Conservation (phyloP, 1,139 yeast genomes). For the Yamadazyma kanchanaburiensis region DNA sequence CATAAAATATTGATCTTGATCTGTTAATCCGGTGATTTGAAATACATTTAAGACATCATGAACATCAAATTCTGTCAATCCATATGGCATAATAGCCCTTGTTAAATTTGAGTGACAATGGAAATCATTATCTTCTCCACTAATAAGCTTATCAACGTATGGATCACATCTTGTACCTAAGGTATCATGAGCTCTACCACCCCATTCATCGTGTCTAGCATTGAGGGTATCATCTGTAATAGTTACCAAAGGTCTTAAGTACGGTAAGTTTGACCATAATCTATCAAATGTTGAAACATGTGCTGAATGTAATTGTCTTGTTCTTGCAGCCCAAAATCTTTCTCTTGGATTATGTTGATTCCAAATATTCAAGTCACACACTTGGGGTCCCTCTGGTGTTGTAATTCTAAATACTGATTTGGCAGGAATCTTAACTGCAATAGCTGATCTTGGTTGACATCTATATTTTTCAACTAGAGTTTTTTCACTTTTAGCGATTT, state of each 20-base stretch:
- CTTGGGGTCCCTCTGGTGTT: conserved; percentile 70
- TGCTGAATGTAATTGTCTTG: conserved; percentile 64
- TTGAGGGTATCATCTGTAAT: conserved; percentile 58
- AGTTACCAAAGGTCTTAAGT: conserved; percentile 59
- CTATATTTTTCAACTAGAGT: conserved; percentile 32
- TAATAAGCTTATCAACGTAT: conserved; percentile 59
- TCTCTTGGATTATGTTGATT: conserved; percentile 58
- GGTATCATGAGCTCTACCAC: conserved; percentile 64
- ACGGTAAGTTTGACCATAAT: conserved; percentile 64
- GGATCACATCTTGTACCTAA: conserved; percentile 71
- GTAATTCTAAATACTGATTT: conserved; percentile 56
- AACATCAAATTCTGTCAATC: conserved; percentile 62
- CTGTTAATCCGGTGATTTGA: conserved; percentile 66
- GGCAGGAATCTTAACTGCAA: conserved; percentile 60
- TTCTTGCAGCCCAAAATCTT: conserved; percentile 67
- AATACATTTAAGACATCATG: conserved; percentile 70
- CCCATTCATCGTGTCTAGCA: conserved; percentile 60
- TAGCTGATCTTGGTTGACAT: conserved; percentile 54
- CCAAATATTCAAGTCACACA: conserved; percentile 68
- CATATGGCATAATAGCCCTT: conserved; percentile 55
- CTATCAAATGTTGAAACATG: conserved; percentile 63
- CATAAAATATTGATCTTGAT: conserved; percentile 66
- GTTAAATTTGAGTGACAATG: conserved; percentile 67
- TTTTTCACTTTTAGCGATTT: conserved; percentile 40
- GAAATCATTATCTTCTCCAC: conserved; percentile 62